Conservation (phyloP, 352 stramenopile species). For the Phytophthora quininea region DNA sequence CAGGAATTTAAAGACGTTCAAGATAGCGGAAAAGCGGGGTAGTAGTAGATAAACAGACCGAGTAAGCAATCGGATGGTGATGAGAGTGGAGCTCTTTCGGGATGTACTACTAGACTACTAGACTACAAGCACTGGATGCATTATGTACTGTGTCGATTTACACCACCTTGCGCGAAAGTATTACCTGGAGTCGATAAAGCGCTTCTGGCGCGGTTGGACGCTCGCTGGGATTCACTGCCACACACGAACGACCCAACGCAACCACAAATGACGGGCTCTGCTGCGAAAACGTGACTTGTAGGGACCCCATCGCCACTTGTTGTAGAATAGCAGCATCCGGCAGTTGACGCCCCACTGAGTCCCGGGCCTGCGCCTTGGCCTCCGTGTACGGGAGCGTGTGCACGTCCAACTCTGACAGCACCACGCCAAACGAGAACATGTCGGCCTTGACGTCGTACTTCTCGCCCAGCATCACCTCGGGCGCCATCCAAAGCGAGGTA, state of each 20-base stretch:
- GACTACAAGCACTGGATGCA: not conserved
- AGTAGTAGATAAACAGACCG: too few species aligned
- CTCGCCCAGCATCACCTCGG: slow-evolving; percentile 52
- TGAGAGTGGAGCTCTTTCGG: too few species aligned
- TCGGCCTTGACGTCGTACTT: slow-evolving; percentile 43
- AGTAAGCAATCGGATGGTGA: too few species aligned
- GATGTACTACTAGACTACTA: not conserved
- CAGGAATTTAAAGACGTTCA: not conserved
- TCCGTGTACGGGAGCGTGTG: slow-evolving; percentile 34
- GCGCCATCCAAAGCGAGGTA: slow-evolving; percentile 65
- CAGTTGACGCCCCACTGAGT: slow-evolving; percentile 16
- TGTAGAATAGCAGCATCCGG: slow-evolving; percentile 42
- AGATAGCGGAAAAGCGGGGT: not conserved
- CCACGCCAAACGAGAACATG: slow-evolving; percentile 47
- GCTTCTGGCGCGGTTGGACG: slow-evolving; percentile 41
- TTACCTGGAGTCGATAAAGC: slow-evolving; percentile 41
- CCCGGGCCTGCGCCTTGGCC: slow-evolving; percentile 27
- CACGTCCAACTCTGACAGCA: slow-evolving; percentile 40
- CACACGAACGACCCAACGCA: slow-evolving; percentile 33
- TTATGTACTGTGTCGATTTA: slow-evolving; percentile 2
- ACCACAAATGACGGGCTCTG: slow-evolving; percentile 13
- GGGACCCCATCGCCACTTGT: slow-evolving; percentile 39
- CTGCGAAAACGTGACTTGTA: slow-evolving; percentile 38
- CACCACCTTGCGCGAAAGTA: slow-evolving; percentile 9
- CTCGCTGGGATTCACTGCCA: slow-evolving; percentile 30